Conservation (phyloP, 202 grass and related monocot genomes). For the Dendrocalamus latiflorus region DNA sequence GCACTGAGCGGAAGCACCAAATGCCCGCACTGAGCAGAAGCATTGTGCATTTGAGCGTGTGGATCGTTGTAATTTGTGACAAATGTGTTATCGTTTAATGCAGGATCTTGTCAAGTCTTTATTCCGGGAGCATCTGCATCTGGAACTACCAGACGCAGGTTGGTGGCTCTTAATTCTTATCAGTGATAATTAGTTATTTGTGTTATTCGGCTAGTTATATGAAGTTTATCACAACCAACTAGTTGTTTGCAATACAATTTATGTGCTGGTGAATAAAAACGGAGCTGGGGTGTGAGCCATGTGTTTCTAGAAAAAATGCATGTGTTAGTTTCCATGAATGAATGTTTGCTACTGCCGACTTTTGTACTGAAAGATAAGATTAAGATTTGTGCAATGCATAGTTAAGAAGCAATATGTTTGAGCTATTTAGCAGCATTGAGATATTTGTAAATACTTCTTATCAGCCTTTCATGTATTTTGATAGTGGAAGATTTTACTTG, state of each 20-base stretch:
- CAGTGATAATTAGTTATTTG: neutral
- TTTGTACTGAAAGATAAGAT: neutral
- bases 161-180: neutral
- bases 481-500: neutral
- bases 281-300: neutral
- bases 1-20: neutral
- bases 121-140: constrained; percentile 74
- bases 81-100: constrained; percentile 9
- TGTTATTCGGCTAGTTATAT: neutral
- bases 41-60: neutral
- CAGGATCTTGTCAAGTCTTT: constrained; percentile 87
- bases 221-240: neutral
- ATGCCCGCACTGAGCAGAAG: neutral
- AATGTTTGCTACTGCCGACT: neutral
- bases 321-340: neutral
- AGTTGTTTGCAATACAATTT: neutral
- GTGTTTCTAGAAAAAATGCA: neutral
- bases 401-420: neutral
- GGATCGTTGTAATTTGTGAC: neutral
- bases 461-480: neutral
- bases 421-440: neutral
- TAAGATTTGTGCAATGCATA: neutral
- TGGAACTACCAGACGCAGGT: constrained; percentile 85
- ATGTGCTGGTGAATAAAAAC: neutral
- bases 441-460: neutral